Conservation (phyloP, 257 asterid genomes). For the Leptodermis oblonga region DNA sequence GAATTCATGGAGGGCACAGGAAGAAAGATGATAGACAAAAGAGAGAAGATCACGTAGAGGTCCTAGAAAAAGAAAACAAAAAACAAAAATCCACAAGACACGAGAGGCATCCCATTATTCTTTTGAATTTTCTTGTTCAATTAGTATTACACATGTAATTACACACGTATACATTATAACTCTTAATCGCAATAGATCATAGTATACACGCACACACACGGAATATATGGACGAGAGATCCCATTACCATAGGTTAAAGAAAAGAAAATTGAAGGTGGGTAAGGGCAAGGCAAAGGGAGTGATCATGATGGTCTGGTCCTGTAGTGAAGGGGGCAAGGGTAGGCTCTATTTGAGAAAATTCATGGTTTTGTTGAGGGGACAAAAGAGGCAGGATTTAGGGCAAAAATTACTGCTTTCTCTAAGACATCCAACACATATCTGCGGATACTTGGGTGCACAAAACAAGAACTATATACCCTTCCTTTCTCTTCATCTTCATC, state of each 20-base stretch:
- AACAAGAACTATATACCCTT: constrained; percentile 41
- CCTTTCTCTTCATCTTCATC: constrained; percentile 17
- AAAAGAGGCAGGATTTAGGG: constrained; percentile 73
- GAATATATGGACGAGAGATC: too few relatives aligned
- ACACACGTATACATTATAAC: too few relatives aligned
- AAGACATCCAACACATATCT: constrained; percentile 46
- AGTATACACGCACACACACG: too few relatives aligned
- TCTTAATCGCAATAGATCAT: too few relatives aligned
- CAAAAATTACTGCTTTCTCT: constrained; percentile 24
- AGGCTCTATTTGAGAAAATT: constrained; percentile 56
- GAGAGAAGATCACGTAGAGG: constrained; percentile 24
- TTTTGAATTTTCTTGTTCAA: too few relatives aligned
- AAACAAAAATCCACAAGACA: constrained; percentile 66
- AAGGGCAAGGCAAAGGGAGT: too few relatives aligned
- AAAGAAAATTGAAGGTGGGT: constrained; percentile 14
- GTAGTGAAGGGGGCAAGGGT: constrained; percentile 32
- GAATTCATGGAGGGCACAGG: background rate
- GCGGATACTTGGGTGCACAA: constrained; percentile 33
- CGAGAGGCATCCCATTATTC: constrained; percentile 77
- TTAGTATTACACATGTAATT: too few relatives aligned
- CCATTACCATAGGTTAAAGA: too few relatives aligned
- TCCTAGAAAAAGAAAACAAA: constrained; percentile 33
- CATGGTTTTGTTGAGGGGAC: constrained; percentile 94
- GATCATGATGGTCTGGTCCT: background rate
- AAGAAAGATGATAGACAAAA: constrained; percentile 7